Conservation (phyloP, 768 basidiomycete species). For the Strobilomyces echinocephalus region DNA sequence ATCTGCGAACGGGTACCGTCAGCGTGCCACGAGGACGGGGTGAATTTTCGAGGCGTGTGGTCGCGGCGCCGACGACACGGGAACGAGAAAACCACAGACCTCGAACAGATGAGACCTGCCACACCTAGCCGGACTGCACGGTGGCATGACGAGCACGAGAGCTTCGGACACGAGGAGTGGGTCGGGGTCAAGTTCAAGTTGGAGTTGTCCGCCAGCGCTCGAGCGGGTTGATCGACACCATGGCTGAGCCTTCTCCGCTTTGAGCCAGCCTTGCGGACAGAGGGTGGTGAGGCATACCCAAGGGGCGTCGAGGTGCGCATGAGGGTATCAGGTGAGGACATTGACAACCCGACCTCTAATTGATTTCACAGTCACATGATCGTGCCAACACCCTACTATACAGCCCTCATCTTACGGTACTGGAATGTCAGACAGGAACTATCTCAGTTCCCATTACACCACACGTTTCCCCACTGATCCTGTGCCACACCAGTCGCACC, state of each 20-base stretch:
- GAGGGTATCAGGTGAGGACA: neutral
- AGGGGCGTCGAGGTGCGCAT: conserved; percentile 20
- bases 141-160: conserved; percentile 30
- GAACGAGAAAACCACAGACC: conserved; percentile 8
- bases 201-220: conserved; percentile 18
- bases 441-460: conserved; percentile 50
- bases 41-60: too few relatives aligned
- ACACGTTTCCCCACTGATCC: conserved; percentile 72
- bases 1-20: conserved; percentile 21
- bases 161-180: conserved; percentile 7
- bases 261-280: conserved; percentile 13
- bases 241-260: conserved; percentile 28
- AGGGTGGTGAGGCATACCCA: conserved; percentile 4
- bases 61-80: neutral
- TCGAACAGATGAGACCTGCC: conserved; percentile 17
- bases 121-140: conserved; percentile 20
- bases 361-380: conserved; percentile 29
- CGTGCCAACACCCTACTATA: conserved; percentile 4
- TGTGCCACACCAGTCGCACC: conserved; percentile 54
- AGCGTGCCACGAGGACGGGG: conserved; percentile 1
- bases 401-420: too few relatives aligned
- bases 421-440: too few relatives aligned
- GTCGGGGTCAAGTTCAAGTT: conserved; percentile 8
- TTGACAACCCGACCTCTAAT: neutral
- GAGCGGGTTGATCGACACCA: conserved; percentile 12